Evolutionary conservation across 164 flowering plant genomes (phyloP).

Genomic region (Taxillus chinensis): DNA sequence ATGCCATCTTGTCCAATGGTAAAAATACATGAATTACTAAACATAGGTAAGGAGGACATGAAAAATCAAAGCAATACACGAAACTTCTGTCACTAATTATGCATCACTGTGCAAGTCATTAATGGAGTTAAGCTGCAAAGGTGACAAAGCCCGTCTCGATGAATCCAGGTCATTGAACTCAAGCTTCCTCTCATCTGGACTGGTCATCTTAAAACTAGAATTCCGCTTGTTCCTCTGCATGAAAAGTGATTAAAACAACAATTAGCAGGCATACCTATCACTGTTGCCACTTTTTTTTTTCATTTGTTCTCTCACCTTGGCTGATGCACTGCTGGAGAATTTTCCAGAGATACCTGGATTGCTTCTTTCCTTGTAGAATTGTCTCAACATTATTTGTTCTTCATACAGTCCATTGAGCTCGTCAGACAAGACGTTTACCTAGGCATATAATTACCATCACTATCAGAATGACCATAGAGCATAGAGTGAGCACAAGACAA

Average conservation of each 20-base stretch:
- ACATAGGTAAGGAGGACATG: neutral
- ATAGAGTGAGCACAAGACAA: neutral
- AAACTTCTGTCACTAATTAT: conserved; percentile 20
- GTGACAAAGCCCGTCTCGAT: conserved; percentile 56
- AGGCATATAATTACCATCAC: neutral
- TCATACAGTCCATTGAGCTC: conserved; percentile 52
- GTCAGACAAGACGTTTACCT: conserved; percentile 56
- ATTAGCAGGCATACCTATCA: neutral
- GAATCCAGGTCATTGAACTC: conserved; percentile 41
- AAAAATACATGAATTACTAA: too few species aligned
- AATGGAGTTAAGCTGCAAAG: conserved; percentile 55
- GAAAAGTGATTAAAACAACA: neutral
- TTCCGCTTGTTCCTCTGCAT: conserved; percentile 64
- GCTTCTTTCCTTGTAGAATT: conserved; percentile 27
- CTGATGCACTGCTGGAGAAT: conserved; percentile 34
- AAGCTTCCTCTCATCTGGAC: conserved; percentile 38
- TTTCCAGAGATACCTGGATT: conserved; percentile 43
- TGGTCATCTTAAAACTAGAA: conserved; percentile 39
- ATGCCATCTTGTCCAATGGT: too few species aligned
- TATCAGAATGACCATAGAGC: too few species aligned
- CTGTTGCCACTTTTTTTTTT: neutral
- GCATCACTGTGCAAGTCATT: conserved; percentile 27
- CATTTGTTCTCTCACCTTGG: conserved; percentile 40
- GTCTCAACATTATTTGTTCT: conserved; percentile 64
- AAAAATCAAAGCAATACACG: neutral